Base-by-base conservation (phyloP, 495 filamentous ascomycete species). In the Penicillium taxi region DNA sequence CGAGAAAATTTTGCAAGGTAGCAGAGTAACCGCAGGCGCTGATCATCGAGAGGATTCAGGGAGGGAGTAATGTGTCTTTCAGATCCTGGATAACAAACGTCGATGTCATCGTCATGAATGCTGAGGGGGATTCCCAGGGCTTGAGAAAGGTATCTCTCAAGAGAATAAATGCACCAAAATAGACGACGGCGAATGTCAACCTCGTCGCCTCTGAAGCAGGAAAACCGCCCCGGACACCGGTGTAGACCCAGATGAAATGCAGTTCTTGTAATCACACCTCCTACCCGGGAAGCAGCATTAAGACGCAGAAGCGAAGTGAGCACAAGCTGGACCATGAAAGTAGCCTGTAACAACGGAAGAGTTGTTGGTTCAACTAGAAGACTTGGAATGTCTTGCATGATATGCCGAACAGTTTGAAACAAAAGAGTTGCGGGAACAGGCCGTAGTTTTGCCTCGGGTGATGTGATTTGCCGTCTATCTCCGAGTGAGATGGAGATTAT, bases 81-180 rank as follows among this genome's bases (percentile, higher is more conserved):
- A 8, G 44, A 41, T 7, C 57, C 58, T 0, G 61, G 70, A 37
- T 67, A 67, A 40, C 70, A 74, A 6, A 74, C 70, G 39, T 74
- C 70, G 29, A 72, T 59, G 39, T 74, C 70, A 42, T 72, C 66
- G 50, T 72, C 67, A 33, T 59, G 56, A 28, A 74, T 63, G n/a
- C 58, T 52, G 8, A 72, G 50, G n/a, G 70, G 70, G 5, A 69
- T 54, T 0, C 70, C 70, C 16, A 74, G 47, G 9, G 67, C 61
- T 39, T 72, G 69, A 7, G 60, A 68, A 2, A 73, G 51, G 48
- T 68, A 70, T 43, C 69, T 45, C 14, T 74, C 70, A 1, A 72
- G 48, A 25, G 55, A 65, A 36, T 72, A 74, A 9, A 72, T 64
- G 0, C 67, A 67, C 69, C 69, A 74, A 40, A 72, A 74, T 2